Evolutionary conservation across 2,329 filamentous ascomycete species (phyloP), one percentile per base, ranked within the genome.

Genomic region (Sporothrix inflata): DNA sequence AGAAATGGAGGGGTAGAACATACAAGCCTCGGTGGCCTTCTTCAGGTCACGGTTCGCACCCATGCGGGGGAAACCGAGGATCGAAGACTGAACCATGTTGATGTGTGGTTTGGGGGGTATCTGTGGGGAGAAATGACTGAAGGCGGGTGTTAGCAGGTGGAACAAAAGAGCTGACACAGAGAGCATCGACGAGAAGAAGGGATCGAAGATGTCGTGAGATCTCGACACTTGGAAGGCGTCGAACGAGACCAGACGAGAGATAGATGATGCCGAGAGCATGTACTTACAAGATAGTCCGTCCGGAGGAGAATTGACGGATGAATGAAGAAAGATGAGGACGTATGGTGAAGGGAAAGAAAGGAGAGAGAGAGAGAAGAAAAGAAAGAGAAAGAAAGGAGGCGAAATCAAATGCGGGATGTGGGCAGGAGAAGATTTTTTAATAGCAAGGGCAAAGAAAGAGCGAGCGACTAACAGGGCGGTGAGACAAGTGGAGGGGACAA

Each of bases 1-100:
- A 16, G 7, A 11, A 34, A 3, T 53, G n/a, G 55, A 45, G 27
- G 47, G 67, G 38, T 49, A 86, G 91, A 53, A 85, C 86, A 81
- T 77, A 88, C 86, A 99, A 83, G 95, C 94, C 86, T 99, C 96
- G 78, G 94, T 99, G 82, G 96, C 96, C 91, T 99, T 99, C 92
- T 99, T 99, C 83, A 99, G 91, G 89, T 99, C 96, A 91, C 96
- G 94, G 86, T 97, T 93, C 80, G 89, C 92, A 86, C 96, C 96
- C 93, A 98, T 98, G 82, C 96, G 95, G 84, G 96, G 96, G 90
- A 99, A 99, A 86, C 96, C 96, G 84, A 99, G 92, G 84, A 99
- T 89, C 78, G 96, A 86, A 77, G 88, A 89, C 81, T 89, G 86
- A 82, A 89, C 88, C 88, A 89, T 89, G 75, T 82, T 88, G 82